These are phyloP conservation scores for Aureobasidium sp. DNA, from an alignment of 2,329 filamentous ascomycete species.

Conservation along the genomic window DNA sequence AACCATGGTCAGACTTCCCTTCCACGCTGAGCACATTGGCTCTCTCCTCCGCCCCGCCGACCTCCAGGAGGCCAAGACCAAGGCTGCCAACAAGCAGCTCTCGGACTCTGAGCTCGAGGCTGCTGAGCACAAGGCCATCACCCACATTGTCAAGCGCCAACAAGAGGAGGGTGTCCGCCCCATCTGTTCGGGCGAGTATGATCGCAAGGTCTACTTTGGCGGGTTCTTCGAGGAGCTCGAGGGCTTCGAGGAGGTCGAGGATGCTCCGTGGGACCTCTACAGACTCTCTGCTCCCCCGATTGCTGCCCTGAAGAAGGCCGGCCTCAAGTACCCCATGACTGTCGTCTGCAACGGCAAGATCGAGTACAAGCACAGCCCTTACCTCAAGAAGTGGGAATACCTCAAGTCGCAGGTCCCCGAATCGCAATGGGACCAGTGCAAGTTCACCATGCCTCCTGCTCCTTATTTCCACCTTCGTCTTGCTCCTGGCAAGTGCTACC, in stretches of 20 bases:
- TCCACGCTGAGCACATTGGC: slow-evolving; percentile 67
- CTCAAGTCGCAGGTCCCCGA: slow-evolving; percentile 27
- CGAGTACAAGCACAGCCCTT: slow-evolving; percentile 29
- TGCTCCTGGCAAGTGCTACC: slow-evolving; percentile 32
- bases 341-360: slow-evolving; percentile 34
- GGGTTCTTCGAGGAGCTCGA: slow-evolving; percentile 35
- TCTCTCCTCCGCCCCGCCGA: slow-evolving; percentile 60
- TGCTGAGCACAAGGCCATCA: slow-evolving; percentile 60
- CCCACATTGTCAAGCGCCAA: slow-evolving; percentile 59
- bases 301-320: slow-evolving; percentile 32
- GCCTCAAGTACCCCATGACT: slow-evolving; percentile 34
- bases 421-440: slow-evolving; percentile 30
- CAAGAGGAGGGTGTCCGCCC: slow-evolving; percentile 55
- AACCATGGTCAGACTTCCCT: slow-evolving; percentile 43
- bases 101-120: slow-evolving; percentile 50
- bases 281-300: slow-evolving; percentile 32
- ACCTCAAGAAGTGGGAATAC: slow-evolving; percentile 33
- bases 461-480: slow-evolving; percentile 33
- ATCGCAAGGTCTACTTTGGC: slow-evolving; percentile 34
- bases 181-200: slow-evolving; percentile 64
- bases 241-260: slow-evolving; percentile 32
- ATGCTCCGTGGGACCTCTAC: slow-evolving; percentile 32
- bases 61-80: slow-evolving; percentile 53
- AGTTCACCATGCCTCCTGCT: slow-evolving; percentile 35
- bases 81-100: slow-evolving; percentile 50